Base-by-base conservation (phyloP, 805 yeast genomes). In the Lachancea mirantina region DNA sequence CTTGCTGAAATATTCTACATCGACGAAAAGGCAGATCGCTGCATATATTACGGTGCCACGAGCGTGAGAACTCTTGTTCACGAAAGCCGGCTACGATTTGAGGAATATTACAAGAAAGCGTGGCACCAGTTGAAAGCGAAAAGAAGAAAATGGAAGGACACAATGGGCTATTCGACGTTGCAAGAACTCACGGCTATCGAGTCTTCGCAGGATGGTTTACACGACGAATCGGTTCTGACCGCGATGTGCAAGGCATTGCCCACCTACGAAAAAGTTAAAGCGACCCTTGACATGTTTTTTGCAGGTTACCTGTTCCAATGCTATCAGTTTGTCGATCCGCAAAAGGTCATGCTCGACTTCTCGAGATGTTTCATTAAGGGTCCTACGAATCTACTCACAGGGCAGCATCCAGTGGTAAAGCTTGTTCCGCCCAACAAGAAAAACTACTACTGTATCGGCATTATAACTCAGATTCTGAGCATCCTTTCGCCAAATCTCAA, bases 21-120 rank as follows among this genome's bases (percentile, higher is more conserved):
- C 2, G 9, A 21, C 5, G n/a, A 21, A 46, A 52, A 30, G 25
- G 42, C 6, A 15, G 59, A 50, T 5, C 42, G 60, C 26, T 34
- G 36, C 2, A 35, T 46, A 2, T 16, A 43, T n/a, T 53, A 39
- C 41, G 63, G 63, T 0, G 53, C 60, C 5, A 58, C 63, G 1
- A 45, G 58, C 4, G 20, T 45, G 14, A 42, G 51, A 23, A 43
- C 50, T 1, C 35, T 40, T 31, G 21, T 47, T 2, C 23, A 30
- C 20, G 35, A 28, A 8, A 36, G 46, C 14, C 38, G 42, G 10
- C 39, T 45, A 38, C 47, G 42, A 4, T 34, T 45, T 17, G 33
- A 40, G 11, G 38, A 42, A 6, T 45, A 42, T 34, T 43, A 42
- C 24, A 29, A 22, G 6, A 46, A 47, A 21, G 24, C 49, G 8